Conservation (phyloP, 2,329 filamentous ascomycete species). For the Colletotrichum orbiculare region DNA sequence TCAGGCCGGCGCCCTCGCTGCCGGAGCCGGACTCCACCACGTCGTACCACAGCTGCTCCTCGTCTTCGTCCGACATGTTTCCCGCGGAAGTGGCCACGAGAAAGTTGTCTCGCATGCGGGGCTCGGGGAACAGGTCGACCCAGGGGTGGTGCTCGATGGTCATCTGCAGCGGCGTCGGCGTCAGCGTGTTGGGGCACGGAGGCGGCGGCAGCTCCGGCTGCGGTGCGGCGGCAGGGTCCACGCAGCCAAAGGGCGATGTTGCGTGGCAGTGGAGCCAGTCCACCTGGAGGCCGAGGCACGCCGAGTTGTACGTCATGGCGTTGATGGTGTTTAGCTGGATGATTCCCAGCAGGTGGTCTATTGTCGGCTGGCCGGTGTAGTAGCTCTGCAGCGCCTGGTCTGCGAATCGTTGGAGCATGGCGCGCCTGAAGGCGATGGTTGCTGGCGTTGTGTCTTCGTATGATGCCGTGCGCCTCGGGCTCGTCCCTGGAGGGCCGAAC, state of each 20-base stretch:
- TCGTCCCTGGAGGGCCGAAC: no score
- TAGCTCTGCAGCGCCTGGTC: neutral
- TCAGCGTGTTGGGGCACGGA: slow-evolving; percentile 34
- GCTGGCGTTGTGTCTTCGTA: no score
- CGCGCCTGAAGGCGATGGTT: neutral
- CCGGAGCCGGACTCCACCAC: neutral
- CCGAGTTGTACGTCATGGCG: slow-evolving; percentile 13
- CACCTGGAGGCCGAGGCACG: slow-evolving; percentile 8
- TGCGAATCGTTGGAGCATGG: neutral
- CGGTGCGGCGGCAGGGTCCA: neutral
- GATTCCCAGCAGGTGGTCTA: slow-evolving; percentile 11
- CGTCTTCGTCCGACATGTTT: neutral
- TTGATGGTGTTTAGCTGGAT: slow-evolving; percentile 29
- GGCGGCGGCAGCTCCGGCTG: neutral
- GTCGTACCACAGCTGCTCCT: slow-evolving; percentile 9
- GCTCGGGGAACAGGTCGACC: slow-evolving; percentile 46
- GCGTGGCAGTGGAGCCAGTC: slow-evolving; percentile 15
- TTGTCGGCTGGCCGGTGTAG: neutral
- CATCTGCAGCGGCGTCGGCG: slow-evolving; percentile 43
- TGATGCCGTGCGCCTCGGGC: no score
- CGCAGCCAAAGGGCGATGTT: slow-evolving; percentile 36
- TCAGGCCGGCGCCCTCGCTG: neutral
- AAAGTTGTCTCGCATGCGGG: slow-evolving; percentile 43
- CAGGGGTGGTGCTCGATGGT: slow-evolving; percentile 44
- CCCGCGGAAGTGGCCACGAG: slow-evolving; percentile 12